Evolutionary conservation across 768 basidiomycete genomes (phyloP).

Genomic region (Kwoniella europaea): DNA sequence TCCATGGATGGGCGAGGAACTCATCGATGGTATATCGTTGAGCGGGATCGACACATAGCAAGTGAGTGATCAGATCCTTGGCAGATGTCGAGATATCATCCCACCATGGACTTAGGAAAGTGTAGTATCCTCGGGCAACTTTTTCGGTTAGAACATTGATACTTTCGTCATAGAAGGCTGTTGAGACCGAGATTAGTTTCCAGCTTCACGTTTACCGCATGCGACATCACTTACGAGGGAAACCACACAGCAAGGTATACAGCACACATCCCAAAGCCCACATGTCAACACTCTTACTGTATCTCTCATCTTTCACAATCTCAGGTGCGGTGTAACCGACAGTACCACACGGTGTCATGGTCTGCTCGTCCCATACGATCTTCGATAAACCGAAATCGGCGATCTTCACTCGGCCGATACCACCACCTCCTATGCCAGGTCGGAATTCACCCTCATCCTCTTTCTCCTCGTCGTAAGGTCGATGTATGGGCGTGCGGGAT

Average conservation of each 20-base stretch:
- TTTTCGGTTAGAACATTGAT: conserved; percentile 98
- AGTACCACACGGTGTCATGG: conserved; percentile 99
- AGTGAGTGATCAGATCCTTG: conserved; percentile 91
- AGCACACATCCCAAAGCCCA: conserved; percentile 99
- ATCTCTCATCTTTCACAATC: conserved; percentile 92
- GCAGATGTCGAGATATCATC: conserved; percentile 86
- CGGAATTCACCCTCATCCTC: conserved; percentile 97
- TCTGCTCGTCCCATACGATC: conserved; percentile 98
- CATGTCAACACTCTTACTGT: conserved; percentile 84
- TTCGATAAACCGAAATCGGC: conserved; percentile 98
- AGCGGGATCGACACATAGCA: conserved; percentile 92
- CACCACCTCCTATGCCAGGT: conserved; percentile 89
- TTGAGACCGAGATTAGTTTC: not conserved
- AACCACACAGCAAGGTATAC: conserved; percentile 95
- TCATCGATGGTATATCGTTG: conserved; percentile 98
- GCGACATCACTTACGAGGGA: conserved; percentile 60
- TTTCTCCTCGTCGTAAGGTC: conserved; percentile 97
- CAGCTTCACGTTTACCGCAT: not conserved
- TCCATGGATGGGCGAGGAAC: conserved; percentile 96
- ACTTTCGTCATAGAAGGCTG: conserved; percentile 98
- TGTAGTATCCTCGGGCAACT: conserved; percentile 95
- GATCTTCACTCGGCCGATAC: conserved; percentile 97
- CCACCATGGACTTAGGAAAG: conserved; percentile 99
- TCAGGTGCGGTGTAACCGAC: conserved; percentile 99
- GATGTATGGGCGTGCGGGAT: conserved; percentile 71